These are phyloP conservation scores for Penicillium sp. DNA, from an alignment of 2,329 filamentous ascomycete species.

Conservation along the genomic window DNA sequence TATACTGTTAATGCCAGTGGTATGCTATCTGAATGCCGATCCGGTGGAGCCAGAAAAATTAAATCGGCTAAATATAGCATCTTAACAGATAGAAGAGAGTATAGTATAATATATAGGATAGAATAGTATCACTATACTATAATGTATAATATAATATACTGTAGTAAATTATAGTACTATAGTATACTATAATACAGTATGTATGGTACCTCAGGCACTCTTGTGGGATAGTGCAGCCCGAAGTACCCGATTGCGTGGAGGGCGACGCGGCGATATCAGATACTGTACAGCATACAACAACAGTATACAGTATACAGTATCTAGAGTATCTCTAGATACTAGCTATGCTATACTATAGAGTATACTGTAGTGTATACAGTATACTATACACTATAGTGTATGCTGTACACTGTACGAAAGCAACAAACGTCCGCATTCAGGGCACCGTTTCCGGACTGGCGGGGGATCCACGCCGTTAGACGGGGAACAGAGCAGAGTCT, in stretches of 20 bases:
- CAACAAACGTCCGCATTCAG: background rate
- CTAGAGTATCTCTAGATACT: background rate
- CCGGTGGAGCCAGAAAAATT: background rate
- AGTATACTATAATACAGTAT: too few species aligned
- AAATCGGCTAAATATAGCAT: background rate
- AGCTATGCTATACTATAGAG: background rate
- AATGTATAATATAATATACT: background rate
- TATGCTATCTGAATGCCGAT: too few species aligned
- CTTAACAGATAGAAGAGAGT: too few species aligned
- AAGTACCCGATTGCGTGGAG: conserved; percentile 20
- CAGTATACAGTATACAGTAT: background rate
- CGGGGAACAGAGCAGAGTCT: conserved; percentile 3
- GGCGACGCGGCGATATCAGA: conserved; percentile 14
- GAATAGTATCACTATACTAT: too few species aligned
- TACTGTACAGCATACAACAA: too few species aligned
- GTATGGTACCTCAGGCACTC: too few species aligned
- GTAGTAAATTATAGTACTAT: background rate
- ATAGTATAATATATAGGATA: too few species aligned
- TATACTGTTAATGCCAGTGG: too few species aligned
- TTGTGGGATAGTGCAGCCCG: too few species aligned
- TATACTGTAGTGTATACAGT: background rate
- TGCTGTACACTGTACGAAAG: background rate
- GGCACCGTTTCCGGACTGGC: conserved; percentile 41
- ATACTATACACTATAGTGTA: background rate
- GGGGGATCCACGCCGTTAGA: conserved; percentile 38